These are phyloP conservation scores for Amphibolis antarctica DNA, from an alignment of 106 monocot genomes.

Conservation along the genomic window DNA sequence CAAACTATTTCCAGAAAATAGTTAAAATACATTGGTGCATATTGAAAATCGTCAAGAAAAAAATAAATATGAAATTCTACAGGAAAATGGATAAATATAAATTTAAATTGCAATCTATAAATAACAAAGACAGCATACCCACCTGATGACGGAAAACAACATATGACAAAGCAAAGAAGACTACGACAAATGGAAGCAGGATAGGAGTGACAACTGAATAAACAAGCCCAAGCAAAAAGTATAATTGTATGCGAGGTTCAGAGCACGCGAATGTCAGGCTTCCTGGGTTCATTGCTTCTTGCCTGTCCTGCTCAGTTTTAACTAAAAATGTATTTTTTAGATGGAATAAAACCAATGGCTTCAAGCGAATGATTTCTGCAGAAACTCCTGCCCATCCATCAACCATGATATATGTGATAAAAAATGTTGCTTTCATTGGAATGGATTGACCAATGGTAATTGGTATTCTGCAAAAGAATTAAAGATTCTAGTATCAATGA, in stretches of 20 bases:
- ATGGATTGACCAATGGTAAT: constrained; percentile 62
- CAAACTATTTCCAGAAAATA: too few species aligned
- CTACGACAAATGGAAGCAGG: constrained; percentile 73
- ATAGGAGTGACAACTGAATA: constrained; percentile 77
- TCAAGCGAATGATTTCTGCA: constrained; percentile 79
- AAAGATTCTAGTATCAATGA: background rate
- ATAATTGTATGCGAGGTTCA: constrained; percentile 82
- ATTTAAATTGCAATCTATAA: background rate
- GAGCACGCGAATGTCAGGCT: constrained; percentile 58
- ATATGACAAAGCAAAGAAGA: constrained; percentile 71
- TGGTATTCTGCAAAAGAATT: constrained; percentile 54
- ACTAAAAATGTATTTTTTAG: constrained; percentile 77
- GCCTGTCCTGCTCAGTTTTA: constrained; percentile 76
- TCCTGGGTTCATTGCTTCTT: constrained; percentile 93
- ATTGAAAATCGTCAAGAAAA: too few species aligned
- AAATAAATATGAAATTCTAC: too few species aligned
- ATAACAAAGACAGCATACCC: background rate
- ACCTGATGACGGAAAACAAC: constrained; percentile 90
- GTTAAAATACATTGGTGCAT: too few species aligned
- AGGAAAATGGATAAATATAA: background rate
- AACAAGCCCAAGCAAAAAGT: constrained; percentile 91
- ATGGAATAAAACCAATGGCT: constrained; percentile 67
- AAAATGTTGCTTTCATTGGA: constrained; percentile 94
- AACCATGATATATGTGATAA: constrained; percentile 88
- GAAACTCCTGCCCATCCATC: constrained; percentile 97